Evolutionary conservation across 1,284 basidiomycete genomes (phyloP).

Genomic region (Ustilago loliicola): DNA sequence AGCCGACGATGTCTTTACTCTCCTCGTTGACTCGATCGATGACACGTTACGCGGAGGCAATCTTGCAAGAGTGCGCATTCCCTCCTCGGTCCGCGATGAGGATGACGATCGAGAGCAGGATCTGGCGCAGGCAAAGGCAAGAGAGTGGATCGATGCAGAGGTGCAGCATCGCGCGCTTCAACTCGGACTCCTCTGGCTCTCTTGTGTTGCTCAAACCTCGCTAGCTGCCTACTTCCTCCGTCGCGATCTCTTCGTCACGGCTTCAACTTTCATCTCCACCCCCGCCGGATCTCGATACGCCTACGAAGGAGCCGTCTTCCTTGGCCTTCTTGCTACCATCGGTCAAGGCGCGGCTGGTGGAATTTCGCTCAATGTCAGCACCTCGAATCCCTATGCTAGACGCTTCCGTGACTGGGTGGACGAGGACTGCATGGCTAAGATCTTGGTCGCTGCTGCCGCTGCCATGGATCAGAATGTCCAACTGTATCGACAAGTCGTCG

Average conservation of each 20-base stretch:
- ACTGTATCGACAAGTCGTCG: constrained; percentile 37
- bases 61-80: constrained; percentile 37
- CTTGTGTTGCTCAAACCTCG: constrained; percentile 55
- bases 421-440: constrained; percentile 50
- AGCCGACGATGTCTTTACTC: constrained; percentile 64
- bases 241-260: constrained; percentile 61
- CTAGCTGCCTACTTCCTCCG: constrained; percentile 64
- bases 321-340: constrained; percentile 64
- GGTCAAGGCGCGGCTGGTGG: constrained; percentile 48
- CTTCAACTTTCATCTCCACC: constrained; percentile 44
- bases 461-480: constrained; percentile 40
- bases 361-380: constrained; percentile 42
- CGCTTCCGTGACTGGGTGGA: constrained; percentile 58
- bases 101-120: constrained; percentile 29
- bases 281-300: constrained; percentile 47
- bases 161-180: constrained; percentile 54
- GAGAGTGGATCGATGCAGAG: constrained; percentile 47
- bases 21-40: constrained; percentile 60
- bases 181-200: constrained; percentile 60
- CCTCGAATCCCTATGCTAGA: constrained; percentile 53
- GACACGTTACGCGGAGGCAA: constrained; percentile 52
- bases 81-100: constrained; percentile 32
- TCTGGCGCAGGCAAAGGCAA: constrained; percentile 30
- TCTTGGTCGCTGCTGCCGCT: constrained; percentile 34
- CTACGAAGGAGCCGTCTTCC: constrained; percentile 58